Evolutionary conservation across 108 stramenopile species (phyloP).

Genomic region (Licmophora abbreviata): DNA sequence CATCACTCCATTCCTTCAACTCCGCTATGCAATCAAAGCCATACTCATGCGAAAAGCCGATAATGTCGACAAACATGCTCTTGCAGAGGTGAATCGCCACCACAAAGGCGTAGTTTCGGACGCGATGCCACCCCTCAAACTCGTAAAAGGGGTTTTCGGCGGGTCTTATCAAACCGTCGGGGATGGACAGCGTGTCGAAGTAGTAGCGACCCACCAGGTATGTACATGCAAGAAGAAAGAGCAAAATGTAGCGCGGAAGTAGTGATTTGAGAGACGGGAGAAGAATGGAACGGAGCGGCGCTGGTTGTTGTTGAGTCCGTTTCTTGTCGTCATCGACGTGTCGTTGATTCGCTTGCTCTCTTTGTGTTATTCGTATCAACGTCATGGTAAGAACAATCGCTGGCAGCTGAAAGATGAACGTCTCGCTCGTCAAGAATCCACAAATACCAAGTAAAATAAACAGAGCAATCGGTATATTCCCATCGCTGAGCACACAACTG

Average conservation of each 20-base stretch:
- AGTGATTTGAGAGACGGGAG: conserved; percentile 14
- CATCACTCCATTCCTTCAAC: conserved; percentile 38
- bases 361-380: conserved; percentile 19
- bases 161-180: conserved; percentile 70
- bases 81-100: conserved; percentile 55
- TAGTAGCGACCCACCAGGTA: conserved; percentile 41
- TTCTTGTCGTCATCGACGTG: conserved; percentile 3
- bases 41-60: conserved; percentile 81
- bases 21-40: conserved; percentile 70
- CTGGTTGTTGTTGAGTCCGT: background rate
- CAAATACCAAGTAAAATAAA: conserved; percentile 12
- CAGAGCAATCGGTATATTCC: conserved; percentile 15
- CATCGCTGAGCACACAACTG: conserved; percentile 26
- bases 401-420: conserved; percentile 62
- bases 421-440: conserved; percentile 65
- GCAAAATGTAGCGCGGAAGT: background rate
- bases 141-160: conserved; percentile 80
- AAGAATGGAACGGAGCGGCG: background rate
- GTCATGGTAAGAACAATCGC: conserved; percentile 52
- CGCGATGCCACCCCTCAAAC: conserved; percentile 26
- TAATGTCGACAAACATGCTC: conserved; percentile 38
- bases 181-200: conserved; percentile 57
- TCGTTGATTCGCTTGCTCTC: conserved; percentile 1
- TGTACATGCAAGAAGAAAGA: background rate
- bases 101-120: conserved; percentile 58